A percentile compares a stretch with the other conserved stretches of the same genome.
Conservation (phyloP, 495 filamentous ascomycete genomes). For the Corynascus novoguineensis region DNA sequence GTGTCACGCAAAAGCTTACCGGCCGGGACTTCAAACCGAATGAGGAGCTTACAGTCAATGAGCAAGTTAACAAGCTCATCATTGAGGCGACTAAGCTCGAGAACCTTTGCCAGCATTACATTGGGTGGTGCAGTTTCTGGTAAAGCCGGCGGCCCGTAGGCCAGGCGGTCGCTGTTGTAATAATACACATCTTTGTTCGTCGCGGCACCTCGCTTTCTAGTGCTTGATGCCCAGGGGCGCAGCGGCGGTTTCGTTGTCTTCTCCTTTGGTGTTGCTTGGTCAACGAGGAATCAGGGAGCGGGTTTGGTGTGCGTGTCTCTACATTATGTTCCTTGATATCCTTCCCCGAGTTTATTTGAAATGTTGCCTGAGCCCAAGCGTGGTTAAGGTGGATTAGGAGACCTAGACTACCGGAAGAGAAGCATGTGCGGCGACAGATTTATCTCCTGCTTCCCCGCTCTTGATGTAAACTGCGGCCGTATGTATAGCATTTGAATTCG, state of each 20-base stretch:
- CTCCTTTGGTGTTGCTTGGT: neutral
- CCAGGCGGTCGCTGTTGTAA: no score
- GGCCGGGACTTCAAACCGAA: conserved; percentile 59
- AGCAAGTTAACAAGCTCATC: conserved; percentile 90
- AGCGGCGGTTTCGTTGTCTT: neutral
- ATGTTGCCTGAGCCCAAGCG: neutral
- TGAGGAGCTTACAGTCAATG: conserved; percentile 78
- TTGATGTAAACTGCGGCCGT: no score
- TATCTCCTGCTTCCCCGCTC: neutral
- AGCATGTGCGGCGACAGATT: neutral
- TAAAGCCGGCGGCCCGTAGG: conserved; percentile 29
- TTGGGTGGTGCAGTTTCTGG: conserved; percentile 96
- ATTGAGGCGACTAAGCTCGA: conserved; percentile 93
- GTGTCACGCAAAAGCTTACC: conserved; percentile 92
- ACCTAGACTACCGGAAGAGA: neutral
- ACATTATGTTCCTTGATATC: no score
- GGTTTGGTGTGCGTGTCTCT: neutral
- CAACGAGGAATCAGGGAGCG: neutral
- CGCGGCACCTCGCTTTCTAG: no score
- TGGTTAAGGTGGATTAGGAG: neutral
- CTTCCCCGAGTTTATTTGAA: neutral
- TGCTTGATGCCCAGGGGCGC: neutral
- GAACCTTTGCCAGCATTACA: conserved; percentile 98
- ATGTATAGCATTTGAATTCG: neutral
- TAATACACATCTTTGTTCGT: no score